phyloP scores from a whole-genome alignment of 305 asterid species.

The Ruellia speciosa region DNA sequence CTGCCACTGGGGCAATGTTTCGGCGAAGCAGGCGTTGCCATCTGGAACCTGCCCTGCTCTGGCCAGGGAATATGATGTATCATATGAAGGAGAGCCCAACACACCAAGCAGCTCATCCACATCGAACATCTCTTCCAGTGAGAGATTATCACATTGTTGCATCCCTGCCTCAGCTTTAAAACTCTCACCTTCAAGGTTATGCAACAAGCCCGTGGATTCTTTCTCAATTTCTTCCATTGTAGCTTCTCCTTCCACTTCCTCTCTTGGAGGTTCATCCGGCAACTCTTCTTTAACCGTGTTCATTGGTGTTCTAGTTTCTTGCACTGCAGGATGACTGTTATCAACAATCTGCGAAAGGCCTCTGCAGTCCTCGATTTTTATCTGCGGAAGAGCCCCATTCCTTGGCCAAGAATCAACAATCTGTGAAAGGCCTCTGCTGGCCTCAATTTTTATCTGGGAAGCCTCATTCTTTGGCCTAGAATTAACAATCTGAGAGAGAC shows the following conservation, averaged over 20 bases:
- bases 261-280: neutral
- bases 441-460: neutral
- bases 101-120: constrained; percentile 45
- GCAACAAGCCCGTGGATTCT: neutral
- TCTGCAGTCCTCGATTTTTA: neutral
- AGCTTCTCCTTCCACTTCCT: neutral
- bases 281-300: neutral
- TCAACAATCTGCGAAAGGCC: neutral
- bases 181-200: neutral
- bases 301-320: neutral
- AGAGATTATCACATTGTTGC: constrained; percentile 11
- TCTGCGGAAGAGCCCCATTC: neutral
- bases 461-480: neutral
- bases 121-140: constrained; percentile 48
- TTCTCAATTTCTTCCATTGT: neutral
- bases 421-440: too few species aligned
- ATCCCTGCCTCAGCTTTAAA: neutral
- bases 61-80: constrained; percentile 3
- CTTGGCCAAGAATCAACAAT: neutral
- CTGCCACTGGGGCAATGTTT: neutral
- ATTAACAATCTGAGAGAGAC: neutral
- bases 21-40: neutral
- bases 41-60: neutral
- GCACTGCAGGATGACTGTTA: neutral
- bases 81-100: constrained; percentile 21